Percentiles rank a stretch among this genome's conserved stretches.
Evolutionary conservation across 106 monocot species (phyloP).

Genomic region (Triglochin maritima): DNA sequence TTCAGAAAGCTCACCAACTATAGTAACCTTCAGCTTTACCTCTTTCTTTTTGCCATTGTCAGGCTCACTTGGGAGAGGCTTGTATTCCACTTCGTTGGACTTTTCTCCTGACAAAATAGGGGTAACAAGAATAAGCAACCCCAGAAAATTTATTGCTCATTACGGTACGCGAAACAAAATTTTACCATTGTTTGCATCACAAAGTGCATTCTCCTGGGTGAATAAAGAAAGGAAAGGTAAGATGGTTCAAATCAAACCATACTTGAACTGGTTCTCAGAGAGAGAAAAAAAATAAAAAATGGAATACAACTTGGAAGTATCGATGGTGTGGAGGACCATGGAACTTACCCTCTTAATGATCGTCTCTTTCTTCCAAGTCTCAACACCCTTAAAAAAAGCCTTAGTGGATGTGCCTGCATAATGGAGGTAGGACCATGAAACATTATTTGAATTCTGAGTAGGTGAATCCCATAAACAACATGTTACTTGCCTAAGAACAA

Average conservation of each 20-base stretch:
- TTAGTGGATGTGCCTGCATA: conserved; percentile 40
- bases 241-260: neutral
- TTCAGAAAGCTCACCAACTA: neutral
- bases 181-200: conserved; percentile 17
- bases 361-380: conserved; percentile 66
- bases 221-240: neutral
- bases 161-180: neutral
- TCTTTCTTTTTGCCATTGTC: conserved; percentile 7
- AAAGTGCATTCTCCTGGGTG: conserved; percentile 30
- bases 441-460: neutral
- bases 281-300: neutral
- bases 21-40: conserved; percentile 1
- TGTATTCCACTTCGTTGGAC: conserved; percentile 22
- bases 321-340: neutral
- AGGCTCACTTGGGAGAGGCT: conserved; percentile 31
- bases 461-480: neutral
- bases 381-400: conserved; percentile 48
- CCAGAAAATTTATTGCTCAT: neutral
- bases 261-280: neutral
- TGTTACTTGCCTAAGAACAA: conserved; percentile 39
- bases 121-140: neutral
- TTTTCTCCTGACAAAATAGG: neutral
- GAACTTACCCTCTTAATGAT: conserved; percentile 33
- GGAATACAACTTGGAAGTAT: neutral
- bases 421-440: neutral